Percentiles rank a stretch among this genome's conserved stretches.
These are phyloP conservation scores for Candida xiaguanensis DNA, from an alignment of 805 yeast genomes.

Conservation along the genomic window DNA sequence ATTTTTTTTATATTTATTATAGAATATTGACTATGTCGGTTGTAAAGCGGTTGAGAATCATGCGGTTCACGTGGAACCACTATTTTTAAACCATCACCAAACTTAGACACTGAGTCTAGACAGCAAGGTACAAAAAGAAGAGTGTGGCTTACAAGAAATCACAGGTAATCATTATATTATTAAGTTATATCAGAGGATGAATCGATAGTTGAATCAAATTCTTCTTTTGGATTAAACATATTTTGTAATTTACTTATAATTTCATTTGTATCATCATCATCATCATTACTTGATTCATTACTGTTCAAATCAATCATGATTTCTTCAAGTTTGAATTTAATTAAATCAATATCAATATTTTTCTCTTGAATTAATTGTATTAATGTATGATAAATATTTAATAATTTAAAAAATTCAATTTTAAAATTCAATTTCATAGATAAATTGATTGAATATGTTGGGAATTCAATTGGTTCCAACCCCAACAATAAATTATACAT, in stretches of 20 bases:
- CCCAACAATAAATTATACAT: not conserved
- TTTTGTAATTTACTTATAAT: constrained; percentile 2
- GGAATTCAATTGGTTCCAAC: not conserved
- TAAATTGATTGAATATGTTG: not conserved
- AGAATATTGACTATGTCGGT: not conserved
- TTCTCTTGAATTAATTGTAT: constrained; percentile 10
- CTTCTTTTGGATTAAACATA: constrained; percentile 9
- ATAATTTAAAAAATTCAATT: constrained; percentile 14
- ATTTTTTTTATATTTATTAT: not conserved
- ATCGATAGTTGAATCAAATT: constrained; percentile 9
- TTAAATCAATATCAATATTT: constrained; percentile 14
- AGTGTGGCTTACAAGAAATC: not conserved
- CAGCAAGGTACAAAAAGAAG: too few species aligned
- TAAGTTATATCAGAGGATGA: not conserved
- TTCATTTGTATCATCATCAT: not conserved
- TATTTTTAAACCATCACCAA: too few species aligned
- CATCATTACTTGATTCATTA: not conserved
- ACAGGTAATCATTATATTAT: too few species aligned
- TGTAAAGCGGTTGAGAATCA: not conserved
- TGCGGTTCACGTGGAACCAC: not conserved
- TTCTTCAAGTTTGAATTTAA: constrained; percentile 11
- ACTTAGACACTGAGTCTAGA: too few species aligned
- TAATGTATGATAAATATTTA: constrained; percentile 14
- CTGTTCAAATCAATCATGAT: not conserved
- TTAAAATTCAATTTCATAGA: not conserved